Percentiles rank a stretch among this genome's conserved stretches.
Conservation (phyloP, 1,139 yeast genomes). For the Hansenula sp. region DNA sequence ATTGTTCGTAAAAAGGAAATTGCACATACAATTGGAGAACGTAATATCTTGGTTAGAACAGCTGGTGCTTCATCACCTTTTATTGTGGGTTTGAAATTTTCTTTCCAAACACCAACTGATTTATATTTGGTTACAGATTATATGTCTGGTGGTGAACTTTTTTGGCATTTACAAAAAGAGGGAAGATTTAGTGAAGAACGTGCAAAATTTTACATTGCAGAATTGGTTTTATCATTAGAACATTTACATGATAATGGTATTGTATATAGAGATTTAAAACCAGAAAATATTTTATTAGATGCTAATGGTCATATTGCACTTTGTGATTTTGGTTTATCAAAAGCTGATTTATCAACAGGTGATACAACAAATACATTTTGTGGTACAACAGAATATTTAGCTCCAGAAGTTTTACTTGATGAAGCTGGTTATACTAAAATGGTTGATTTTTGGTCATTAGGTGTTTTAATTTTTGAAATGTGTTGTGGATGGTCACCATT, state of each 20-base stretch:
- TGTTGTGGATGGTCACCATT: slow-evolving; percentile 99
- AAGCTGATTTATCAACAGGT: slow-evolving; percentile 75
- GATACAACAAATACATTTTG: slow-evolving; percentile 97
- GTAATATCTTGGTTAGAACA: slow-evolving; percentile 89
- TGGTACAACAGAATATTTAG: slow-evolving; percentile 91
- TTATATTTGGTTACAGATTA: slow-evolving; percentile 91
- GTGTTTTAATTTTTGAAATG: slow-evolving; percentile 80
- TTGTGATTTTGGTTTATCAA: slow-evolving; percentile 94
- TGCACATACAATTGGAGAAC: slow-evolving; percentile 96
- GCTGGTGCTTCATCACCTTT: slow-evolving; percentile 82
- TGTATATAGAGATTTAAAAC: slow-evolving; percentile 91
- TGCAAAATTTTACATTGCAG: slow-evolving; percentile 95
- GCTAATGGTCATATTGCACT: slow-evolving; percentile 96
- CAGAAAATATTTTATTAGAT: slow-evolving; percentile 88
- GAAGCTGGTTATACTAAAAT: slow-evolving; percentile 83
- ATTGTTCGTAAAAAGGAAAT: slow-evolving; percentile 95
- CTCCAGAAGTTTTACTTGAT: slow-evolving; percentile 75
- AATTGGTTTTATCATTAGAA: slow-evolving; percentile 84
- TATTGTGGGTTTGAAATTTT: slow-evolving; percentile 90
- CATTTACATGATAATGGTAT: slow-evolving; percentile 90
- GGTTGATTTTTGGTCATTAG: slow-evolving; percentile 87
- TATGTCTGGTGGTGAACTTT: slow-evolving; percentile 97
- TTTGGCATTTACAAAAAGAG: slow-evolving; percentile 96
- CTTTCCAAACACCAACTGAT: slow-evolving; percentile 92
- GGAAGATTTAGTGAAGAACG: slow-evolving; percentile 90